Evolutionary conservation across 1,139 yeast genomes (phyloP).

Genomic region (Protomyces inouyei): DNA sequence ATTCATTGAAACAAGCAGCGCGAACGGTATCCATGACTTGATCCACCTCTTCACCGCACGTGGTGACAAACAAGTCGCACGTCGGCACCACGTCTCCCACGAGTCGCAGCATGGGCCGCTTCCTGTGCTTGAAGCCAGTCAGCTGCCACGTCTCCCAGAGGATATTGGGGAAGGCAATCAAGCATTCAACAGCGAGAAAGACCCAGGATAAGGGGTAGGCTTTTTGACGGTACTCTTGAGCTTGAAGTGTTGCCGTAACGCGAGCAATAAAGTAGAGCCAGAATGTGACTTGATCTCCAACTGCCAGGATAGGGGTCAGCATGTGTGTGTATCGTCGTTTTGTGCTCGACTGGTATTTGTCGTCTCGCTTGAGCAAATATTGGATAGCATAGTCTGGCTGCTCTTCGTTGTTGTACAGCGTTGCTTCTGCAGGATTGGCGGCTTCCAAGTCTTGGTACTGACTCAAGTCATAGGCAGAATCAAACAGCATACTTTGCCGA

Average conservation of each 20-base stretch:
- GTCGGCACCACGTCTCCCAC: not conserved
- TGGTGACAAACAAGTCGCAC: not conserved
- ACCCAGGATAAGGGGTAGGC: conserved; percentile 2
- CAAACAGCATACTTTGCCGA: not conserved
- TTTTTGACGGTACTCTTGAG: not conserved
- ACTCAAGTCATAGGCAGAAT: not conserved
- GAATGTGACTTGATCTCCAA: not conserved
- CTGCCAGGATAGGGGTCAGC: not conserved
- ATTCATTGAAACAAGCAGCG: not conserved
- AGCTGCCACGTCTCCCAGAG: not conserved
- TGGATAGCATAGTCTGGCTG: not conserved
- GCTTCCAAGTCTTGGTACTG: not conserved
- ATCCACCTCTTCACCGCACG: conserved; percentile 2
- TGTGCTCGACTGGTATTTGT: not conserved
- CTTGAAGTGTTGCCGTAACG: not conserved
- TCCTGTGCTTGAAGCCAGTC: not conserved
- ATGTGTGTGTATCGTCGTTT: not conserved
- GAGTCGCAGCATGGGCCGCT: conserved; percentile 3
- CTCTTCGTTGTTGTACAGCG: not conserved
- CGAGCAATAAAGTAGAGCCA: not conserved
- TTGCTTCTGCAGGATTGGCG: not conserved
- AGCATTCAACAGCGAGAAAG: not conserved
- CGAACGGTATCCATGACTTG: not conserved
- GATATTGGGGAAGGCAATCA: not conserved
- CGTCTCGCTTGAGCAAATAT: not conserved